Evolutionary conservation across 441 rosid species (phyloP).

Genomic region (Euphorbia corollata): DNA sequence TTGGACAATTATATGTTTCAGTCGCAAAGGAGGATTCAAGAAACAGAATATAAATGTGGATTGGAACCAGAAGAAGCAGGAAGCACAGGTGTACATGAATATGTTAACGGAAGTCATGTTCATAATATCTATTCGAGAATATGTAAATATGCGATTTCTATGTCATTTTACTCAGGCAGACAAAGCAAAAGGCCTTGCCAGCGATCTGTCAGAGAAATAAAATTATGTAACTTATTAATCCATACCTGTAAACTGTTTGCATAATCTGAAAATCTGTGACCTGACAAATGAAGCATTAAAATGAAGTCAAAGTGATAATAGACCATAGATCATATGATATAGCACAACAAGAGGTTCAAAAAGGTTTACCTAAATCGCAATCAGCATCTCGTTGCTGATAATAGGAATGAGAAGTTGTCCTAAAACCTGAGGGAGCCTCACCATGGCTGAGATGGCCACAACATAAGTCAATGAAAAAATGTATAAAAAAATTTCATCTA

Average conservation of each 20-base stretch:
- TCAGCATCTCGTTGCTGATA: conserved; percentile 18
- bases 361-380: conserved; percentile 13
- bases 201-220: not conserved
- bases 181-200: not conserved
- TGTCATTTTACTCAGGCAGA: not conserved
- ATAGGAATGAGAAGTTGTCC: conserved; percentile 11
- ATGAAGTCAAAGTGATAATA: not conserved
- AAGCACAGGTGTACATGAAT: not conserved
- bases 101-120: no score
- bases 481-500: no score
- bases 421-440: conserved; percentile 15
- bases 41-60: not conserved
- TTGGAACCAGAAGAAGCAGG: not conserved
- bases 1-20: not conserved
- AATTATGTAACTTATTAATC: not conserved
- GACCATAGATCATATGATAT: not conserved
- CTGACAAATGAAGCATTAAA: conserved; percentile 18
- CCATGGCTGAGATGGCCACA: conserved; percentile 11
- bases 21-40: not conserved
- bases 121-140: not conserved
- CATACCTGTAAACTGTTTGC: conserved; percentile 22
- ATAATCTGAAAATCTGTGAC: conserved; percentile 15
- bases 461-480: not conserved
- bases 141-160: not conserved
- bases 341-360: conserved; percentile 1